Conservation (phyloP, 306 rosid genomes). For the Lathyrus sativus region DNA sequence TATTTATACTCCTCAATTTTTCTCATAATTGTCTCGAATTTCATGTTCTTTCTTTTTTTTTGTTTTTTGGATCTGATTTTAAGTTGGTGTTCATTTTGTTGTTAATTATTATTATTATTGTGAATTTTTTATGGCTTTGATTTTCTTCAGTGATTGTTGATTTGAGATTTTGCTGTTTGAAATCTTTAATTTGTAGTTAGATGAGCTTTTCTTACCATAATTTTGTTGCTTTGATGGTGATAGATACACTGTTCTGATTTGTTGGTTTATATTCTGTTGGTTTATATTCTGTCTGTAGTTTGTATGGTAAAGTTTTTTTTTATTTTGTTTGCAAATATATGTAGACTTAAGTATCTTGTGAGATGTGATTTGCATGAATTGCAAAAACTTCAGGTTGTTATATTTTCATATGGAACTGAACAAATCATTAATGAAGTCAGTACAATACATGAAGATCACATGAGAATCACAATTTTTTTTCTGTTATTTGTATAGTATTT, state of each 20-base stretch:
- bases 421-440: no score
- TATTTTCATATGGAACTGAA: no score
- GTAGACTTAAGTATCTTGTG: neutral
- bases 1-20: conserved; percentile 37
- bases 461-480: no score
- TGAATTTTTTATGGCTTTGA: conserved; percentile 24
- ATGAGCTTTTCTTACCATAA: conserved; percentile 26
- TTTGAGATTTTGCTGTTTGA: conserved; percentile 16
- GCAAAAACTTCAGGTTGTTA: no score
- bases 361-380: neutral
- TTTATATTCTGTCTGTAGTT: neutral
- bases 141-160: conserved; percentile 21
- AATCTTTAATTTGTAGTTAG: neutral
- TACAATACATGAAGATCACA: no score
- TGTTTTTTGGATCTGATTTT: neutral
- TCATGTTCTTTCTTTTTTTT: conserved; percentile 46
- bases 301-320: neutral
- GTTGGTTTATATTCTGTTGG: conserved; percentile 1
- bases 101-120: neutral
- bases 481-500: no score
- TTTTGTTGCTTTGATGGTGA: conserved; percentile 3
- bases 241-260: conserved; percentile 11
- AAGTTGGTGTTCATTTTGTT: conserved; percentile 1
- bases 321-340: neutral
- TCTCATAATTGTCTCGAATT: conserved; percentile 19